Percentiles rank a stretch among this genome's conserved stretches.
Conservation (phyloP, 768 basidiomycete genomes). For the Kwoniella dejecticola region DNA sequence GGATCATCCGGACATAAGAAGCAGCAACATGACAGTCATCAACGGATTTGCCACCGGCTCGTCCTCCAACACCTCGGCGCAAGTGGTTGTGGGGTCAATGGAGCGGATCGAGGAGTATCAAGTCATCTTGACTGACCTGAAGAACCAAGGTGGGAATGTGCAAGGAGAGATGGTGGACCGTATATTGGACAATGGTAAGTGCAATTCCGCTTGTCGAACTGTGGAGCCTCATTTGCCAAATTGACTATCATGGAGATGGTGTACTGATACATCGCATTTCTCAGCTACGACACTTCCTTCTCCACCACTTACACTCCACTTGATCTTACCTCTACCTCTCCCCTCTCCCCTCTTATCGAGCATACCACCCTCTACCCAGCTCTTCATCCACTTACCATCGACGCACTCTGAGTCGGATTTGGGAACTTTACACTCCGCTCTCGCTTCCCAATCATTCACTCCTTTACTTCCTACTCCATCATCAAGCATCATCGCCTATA, state of each 20-base stretch:
- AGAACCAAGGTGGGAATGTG: constrained; percentile 34
- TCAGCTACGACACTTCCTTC: constrained; percentile 49
- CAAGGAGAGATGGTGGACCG: constrained; percentile 55
- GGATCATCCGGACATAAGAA: background rate
- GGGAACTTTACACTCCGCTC: constrained; percentile 29
- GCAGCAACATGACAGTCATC: constrained; percentile 10
- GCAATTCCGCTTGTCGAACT: too few relatives aligned
- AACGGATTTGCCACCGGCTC: constrained; percentile 17
- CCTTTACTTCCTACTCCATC: constrained; percentile 37
- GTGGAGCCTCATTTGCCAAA: too few relatives aligned
- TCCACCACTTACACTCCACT: constrained; percentile 43
- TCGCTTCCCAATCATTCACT: constrained; percentile 32
- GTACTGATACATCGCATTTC: background rate
- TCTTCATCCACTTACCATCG: constrained; percentile 48
- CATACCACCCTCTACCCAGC: constrained; percentile 49
- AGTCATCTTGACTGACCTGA: constrained; percentile 32
- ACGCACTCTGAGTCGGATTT: constrained; percentile 19
- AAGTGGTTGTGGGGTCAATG: constrained; percentile 55
- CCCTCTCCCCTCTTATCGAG: constrained; percentile 34
- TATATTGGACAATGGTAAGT: constrained; percentile 52
- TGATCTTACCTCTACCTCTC: constrained; percentile 48
- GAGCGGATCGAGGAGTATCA: constrained; percentile 52
- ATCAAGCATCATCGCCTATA: constrained; percentile 41
- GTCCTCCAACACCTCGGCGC: constrained; percentile 20
- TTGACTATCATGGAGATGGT: background rate